Percentiles rank a stretch among this genome's conserved stretches.
These are phyloP conservation scores for Escallonia rubra DNA, from an alignment of 129 eudicot species.

Conservation along the genomic window DNA sequence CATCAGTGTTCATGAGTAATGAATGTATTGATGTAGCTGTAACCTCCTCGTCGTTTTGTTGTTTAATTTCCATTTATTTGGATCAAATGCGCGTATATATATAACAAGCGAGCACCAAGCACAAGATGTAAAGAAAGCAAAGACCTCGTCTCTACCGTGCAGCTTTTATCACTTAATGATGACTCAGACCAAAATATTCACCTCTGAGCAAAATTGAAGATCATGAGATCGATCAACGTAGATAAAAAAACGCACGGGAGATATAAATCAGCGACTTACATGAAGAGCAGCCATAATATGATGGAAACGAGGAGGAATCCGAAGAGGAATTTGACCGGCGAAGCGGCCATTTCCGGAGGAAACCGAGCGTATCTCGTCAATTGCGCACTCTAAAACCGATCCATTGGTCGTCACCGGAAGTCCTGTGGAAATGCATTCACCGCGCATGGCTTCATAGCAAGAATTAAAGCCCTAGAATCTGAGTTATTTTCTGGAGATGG, in stretches of 20 bases:
- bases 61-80: too few species aligned
- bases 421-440: neutral
- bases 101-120: too few species aligned
- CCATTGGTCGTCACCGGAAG: neutral
- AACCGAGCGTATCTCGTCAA: conserved; percentile 6
- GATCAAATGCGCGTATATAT: too few species aligned
- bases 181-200: neutral
- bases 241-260: neutral
- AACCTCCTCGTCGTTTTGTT: too few species aligned
- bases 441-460: conserved; percentile 16
- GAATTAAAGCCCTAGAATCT: conserved; percentile 6
- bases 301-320: conserved; percentile 75
- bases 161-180: neutral
- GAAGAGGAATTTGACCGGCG: conserved; percentile 83
- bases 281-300: conserved; percentile 76
- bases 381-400: neutral
- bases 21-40: too few species aligned
- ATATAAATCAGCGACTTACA: conserved; percentile 32
- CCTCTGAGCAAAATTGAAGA: neutral
- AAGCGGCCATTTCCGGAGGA: conserved; percentile 39
- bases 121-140: too few species aligned
- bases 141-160: neutral
- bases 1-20: too few species aligned
- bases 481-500: neutral
- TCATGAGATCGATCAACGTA: neutral